Evolutionary conservation across 768 basidiomycete species (phyloP), one percentile per base, ranked within the genome.

Genomic region (Peribolospora baueri): DNA sequence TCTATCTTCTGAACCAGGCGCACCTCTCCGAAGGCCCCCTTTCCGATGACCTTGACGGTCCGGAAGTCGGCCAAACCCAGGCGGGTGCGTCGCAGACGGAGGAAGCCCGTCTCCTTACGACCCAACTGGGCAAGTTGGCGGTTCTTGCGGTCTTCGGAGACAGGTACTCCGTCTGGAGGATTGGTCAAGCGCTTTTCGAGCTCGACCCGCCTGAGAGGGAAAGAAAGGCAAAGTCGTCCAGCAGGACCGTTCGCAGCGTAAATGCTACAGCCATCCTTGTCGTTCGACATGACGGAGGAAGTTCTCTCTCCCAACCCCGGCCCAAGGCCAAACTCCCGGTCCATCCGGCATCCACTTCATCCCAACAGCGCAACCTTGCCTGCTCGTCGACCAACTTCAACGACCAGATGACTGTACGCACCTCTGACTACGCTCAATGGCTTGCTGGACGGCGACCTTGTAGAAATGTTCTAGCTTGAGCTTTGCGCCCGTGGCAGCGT

Each of bases 31-130:
- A 98, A 98, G 13, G 93, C 93, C 59, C 93, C 93, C 69, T 93
- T 95, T 25, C 93, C 93, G 61, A 98, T 98, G 49, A 98, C 88
- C 67, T 97, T 97, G 63, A 98, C 86, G 4, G 91, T 97, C 60
- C 81, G 73, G 70, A 98, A 98, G 68, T 97, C 82, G 58, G 82
- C 79, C 56, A 95, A 70, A 3, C 88, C 86, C 8, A 98, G 74
- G 63, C 83, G 84, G 39, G 93, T 95, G 51, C 91, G 73, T 54
- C 80, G 75, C 52, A 95, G 73, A 7, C 93, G 78, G 56, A 98
- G 75, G 67, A 81, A 95, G 5, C 81, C 82, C 3, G 79, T 80
- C 68, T 91, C 87, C 62, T 84, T 84, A 69, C 80, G 81, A 25
- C 86, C 88, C 42, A 84, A 74, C 61, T 83, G 80, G 54, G 75